Evolutionary conservation across 2,329 filamentous ascomycete genomes (phyloP).

Genomic region (Phyllosticta citribraziliensis): DNA sequence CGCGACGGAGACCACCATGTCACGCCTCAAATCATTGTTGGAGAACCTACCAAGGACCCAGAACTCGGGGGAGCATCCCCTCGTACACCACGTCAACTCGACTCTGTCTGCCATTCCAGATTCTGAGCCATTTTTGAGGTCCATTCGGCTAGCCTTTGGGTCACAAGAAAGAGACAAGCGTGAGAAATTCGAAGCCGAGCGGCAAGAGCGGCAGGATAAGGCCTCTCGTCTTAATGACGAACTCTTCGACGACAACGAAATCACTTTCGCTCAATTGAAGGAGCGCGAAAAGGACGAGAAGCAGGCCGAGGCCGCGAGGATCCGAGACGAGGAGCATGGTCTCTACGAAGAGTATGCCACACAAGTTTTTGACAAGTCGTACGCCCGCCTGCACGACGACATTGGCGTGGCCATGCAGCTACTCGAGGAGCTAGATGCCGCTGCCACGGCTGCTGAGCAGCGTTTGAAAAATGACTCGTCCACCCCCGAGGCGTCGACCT

Average conservation of each 20-base stretch:
- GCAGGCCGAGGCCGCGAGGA: constrained; percentile 31
- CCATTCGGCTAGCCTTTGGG: background rate
- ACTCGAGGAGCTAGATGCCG: constrained; percentile 9
- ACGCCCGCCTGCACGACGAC: constrained; percentile 39
- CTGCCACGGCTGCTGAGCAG: constrained; percentile 12
- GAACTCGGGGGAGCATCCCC: background rate
- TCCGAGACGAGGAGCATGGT: constrained; percentile 34
- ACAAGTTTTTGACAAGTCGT: constrained; percentile 42
- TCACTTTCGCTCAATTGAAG: constrained; percentile 48
- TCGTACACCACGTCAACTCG: background rate
- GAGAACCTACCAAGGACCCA: background rate
- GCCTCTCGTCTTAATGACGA: constrained; percentile 43
- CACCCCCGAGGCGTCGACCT: constrained; percentile 7
- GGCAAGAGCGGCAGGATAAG: constrained; percentile 40
- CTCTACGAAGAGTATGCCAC: constrained; percentile 43
- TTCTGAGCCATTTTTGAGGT: background rate
- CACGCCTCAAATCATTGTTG: background rate
- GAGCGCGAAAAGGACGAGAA: constrained; percentile 47
- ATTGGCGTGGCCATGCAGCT: constrained; percentile 37
- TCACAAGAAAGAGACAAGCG: constrained; percentile 23
- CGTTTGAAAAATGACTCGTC: constrained; percentile 12
- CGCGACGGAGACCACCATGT: background rate
- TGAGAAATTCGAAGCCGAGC: constrained; percentile 38
- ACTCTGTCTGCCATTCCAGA: background rate
- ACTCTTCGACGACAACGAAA: constrained; percentile 47